These are phyloP conservation scores for Ustilago loliicola DNA, from an alignment of 1,284 basidiomycete species.

Conservation along the genomic window DNA sequence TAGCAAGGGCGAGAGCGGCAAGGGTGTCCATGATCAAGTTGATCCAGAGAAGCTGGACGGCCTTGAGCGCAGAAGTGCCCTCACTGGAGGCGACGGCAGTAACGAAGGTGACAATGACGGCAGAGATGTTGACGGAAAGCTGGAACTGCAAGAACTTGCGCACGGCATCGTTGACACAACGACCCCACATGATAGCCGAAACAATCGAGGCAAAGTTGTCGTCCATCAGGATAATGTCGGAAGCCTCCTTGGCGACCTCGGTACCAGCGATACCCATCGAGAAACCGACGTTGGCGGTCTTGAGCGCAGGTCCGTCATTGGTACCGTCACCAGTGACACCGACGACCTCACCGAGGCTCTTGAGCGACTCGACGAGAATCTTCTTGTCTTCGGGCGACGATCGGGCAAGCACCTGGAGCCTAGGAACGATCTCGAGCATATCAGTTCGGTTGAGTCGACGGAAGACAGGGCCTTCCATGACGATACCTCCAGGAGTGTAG, in stretches of 20 bases:
- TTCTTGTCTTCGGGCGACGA: slow-evolving; percentile 98
- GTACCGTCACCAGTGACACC: slow-evolving; percentile 98
- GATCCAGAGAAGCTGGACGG: slow-evolving; percentile 96
- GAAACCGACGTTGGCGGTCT: slow-evolving; percentile 75
- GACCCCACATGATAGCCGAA: slow-evolving; percentile 98
- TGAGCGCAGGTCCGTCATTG: slow-evolving; percentile 96
- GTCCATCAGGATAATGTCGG: slow-evolving; percentile 95
- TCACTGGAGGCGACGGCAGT: slow-evolving; percentile 84
- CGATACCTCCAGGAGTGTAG: slow-evolving; percentile 88
- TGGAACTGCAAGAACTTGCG: slow-evolving; percentile 99
- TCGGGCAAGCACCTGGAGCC: slow-evolving; percentile 81
- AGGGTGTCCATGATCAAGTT: slow-evolving; percentile 96
- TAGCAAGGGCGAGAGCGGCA: slow-evolving; percentile 94
- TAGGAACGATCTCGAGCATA: slow-evolving; percentile 74
- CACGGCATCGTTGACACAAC: slow-evolving; percentile 96
- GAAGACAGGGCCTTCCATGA: slow-evolving; percentile 93
- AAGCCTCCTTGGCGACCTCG: slow-evolving; percentile 98
- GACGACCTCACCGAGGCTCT: slow-evolving; percentile 89
- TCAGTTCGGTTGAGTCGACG: slow-evolving; percentile 73
- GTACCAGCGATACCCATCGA: slow-evolving; percentile 97
- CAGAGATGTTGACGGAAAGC: slow-evolving; percentile 94
- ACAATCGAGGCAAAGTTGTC: slow-evolving; percentile 96
- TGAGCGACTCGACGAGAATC: slow-evolving; percentile 88
- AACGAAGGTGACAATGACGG: slow-evolving; percentile 92
- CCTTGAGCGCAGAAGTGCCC: slow-evolving; percentile 88